Conservation (phyloP, 2,329 filamentous ascomycete genomes). For the Neofusicoccum sp. region DNA sequence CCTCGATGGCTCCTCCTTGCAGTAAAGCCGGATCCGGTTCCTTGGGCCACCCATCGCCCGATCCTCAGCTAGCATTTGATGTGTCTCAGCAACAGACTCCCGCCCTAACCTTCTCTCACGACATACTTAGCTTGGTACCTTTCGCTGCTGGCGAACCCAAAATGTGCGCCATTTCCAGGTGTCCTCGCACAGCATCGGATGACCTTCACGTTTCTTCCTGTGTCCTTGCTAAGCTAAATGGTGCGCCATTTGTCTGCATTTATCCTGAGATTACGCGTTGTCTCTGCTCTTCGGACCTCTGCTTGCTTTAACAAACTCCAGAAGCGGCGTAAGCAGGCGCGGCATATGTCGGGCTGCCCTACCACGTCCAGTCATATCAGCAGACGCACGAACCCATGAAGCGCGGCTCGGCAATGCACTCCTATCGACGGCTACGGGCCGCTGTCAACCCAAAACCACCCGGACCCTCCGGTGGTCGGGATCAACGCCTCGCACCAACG, state of each 20-base stretch:
- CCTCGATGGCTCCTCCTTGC: background rate
- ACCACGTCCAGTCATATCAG: background rate
- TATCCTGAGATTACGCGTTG: background rate
- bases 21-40: background rate
- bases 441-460: background rate
- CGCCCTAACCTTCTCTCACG: background rate
- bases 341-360: background rate
- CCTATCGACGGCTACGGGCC: constrained; percentile 15
- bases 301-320: background rate
- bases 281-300: background rate
- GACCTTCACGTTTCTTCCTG: background rate
- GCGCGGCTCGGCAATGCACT: constrained; percentile 12
- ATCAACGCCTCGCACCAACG: background rate
- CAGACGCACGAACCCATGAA: background rate
- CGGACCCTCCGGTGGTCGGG: background rate
- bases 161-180: background rate
- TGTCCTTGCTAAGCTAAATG: background rate
- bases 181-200: background rate
- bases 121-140: background rate
- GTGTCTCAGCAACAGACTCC: constrained; percentile 1
- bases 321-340: background rate
- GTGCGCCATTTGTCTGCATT: background rate
- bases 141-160: background rate
- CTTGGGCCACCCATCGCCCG: background rate
- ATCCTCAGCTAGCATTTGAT: background rate